Percentiles rank a stretch among this genome's conserved stretches.
Conservation (phyloP, 1,284 basidiomycete genomes). For the Somion occarium region DNA sequence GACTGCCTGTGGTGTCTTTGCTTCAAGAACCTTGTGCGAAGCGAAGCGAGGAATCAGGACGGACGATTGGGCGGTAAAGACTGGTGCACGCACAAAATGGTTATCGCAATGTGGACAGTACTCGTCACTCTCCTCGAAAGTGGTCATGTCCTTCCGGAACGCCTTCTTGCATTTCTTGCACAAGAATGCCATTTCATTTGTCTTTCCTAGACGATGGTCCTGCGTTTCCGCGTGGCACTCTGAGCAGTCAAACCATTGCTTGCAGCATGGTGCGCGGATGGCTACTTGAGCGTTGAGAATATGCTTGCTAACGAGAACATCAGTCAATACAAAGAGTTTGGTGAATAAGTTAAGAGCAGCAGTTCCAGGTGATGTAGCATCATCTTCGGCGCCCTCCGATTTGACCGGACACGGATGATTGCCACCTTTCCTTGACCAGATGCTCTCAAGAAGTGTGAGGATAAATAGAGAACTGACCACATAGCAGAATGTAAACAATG, state of each 20-base stretch:
- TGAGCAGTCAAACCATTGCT: constrained; percentile 93
- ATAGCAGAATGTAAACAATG: too few species aligned
- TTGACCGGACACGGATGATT: too few species aligned
- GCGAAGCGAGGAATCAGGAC: constrained; percentile 1
- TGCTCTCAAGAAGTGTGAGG: too few species aligned
- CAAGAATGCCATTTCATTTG: constrained; percentile 87
- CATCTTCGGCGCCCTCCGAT: not conserved
- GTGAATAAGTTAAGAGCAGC: not conserved
- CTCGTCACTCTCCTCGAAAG: constrained; percentile 94
- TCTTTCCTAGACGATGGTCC: constrained; percentile 72
- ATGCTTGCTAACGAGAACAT: constrained; percentile 65
- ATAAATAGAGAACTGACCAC: too few species aligned
- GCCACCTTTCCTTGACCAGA: too few species aligned
- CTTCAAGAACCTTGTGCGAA: constrained; percentile 75
- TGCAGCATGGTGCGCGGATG: constrained; percentile 92
- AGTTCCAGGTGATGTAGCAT: too few species aligned
- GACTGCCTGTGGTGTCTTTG: constrained; percentile 86
- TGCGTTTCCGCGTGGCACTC: constrained; percentile 89
- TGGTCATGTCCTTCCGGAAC: constrained; percentile 90
- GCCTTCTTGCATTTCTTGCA: constrained; percentile 99
- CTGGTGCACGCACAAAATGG: constrained; percentile 74
- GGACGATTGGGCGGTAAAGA: not conserved
- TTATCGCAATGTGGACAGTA: constrained; percentile 98
- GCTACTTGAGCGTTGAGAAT: constrained; percentile 91
- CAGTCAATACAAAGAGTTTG: not conserved